Evolutionary conservation across 495 filamentous ascomycete species (phyloP), one percentile per base, ranked within the genome.

Genomic region (Talaromyces wortmannii): DNA sequence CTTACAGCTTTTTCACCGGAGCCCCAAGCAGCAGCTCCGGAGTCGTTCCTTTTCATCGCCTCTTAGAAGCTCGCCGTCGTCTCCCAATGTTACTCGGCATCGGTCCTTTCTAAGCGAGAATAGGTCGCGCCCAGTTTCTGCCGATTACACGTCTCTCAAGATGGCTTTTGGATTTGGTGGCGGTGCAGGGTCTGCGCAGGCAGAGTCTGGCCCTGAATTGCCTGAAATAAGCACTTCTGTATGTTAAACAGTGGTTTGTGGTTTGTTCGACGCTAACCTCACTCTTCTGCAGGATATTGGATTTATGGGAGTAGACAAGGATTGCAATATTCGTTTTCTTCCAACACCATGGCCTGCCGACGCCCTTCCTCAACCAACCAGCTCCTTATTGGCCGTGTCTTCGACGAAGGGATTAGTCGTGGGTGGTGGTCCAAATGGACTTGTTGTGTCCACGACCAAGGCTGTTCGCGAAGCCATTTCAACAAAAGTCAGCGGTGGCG

Each of bases 321-420:
- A 96, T 55, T 82, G 83, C 50, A 95, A 91, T 66, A 68, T 99
- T 59, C 85, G 83, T 60, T 61, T 92, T 7, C 80, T 97, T 45
- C 85, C 90, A 0, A 78, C 88, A 40, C 79, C 85, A 64, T 99
- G 92, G 88, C 83, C 89, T 32, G 70, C 75, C 30, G 75, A 88
- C 56, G 67, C 78, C 15, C 77, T 91, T 47, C 95, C 94, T n/a
- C 74, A 83, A 8, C 79, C 91, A 4, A 91, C 86, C 23, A 82
- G 88, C 45, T 89, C 90, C n/a, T 85, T 99, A 40, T 76, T 99
- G 48, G 86, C 85, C 62, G 80, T 97, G 59, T 91, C 95, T 32
- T 82, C 87, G 15, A 83, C 75, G 51, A 87, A 85, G 69, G 91
- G 90, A 16, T 73, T 97, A 6, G 76, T 97, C 44, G 94, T 91